These are phyloP conservation scores for Rhizophora apiculata DNA, from an alignment of 345 rosid species.

Conservation along the genomic window DNA sequence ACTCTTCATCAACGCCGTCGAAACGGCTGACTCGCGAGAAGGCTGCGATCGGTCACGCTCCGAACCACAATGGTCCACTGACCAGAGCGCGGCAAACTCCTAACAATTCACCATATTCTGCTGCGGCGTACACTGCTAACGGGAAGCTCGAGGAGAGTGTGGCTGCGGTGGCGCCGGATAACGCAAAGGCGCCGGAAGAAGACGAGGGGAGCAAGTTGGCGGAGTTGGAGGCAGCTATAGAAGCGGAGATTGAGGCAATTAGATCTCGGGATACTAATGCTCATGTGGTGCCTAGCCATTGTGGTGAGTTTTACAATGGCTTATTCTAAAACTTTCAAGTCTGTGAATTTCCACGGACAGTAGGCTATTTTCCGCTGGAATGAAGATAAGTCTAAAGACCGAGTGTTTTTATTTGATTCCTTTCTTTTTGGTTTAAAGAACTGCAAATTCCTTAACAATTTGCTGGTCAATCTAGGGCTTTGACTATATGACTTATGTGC, in stretches of 20 bases:
- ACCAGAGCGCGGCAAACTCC: slow-evolving; percentile 94
- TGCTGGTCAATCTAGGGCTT: too few relatives aligned
- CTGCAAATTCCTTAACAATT: too few relatives aligned
- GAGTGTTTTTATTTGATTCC: too few relatives aligned
- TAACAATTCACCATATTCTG: slow-evolving; percentile 26
- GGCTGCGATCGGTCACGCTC: slow-evolving; percentile 47
- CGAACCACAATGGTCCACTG: slow-evolving; percentile 83
- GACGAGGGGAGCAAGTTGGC: slow-evolving; percentile 59
- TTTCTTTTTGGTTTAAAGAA: too few relatives aligned
- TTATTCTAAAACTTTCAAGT: not conserved
- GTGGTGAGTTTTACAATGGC: slow-evolving; percentile 51
- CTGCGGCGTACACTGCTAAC: slow-evolving; percentile 19
- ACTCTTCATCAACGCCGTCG: slow-evolving; percentile 53
- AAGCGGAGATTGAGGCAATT: slow-evolving; percentile 73
- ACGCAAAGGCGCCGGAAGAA: slow-evolving; percentile 22
- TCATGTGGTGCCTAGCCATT: slow-evolving; percentile 87
- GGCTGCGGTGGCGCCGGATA: slow-evolving; percentile 16
- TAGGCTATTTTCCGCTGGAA: too few relatives aligned
- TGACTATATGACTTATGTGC: too few relatives aligned
- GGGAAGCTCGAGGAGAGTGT: slow-evolving; percentile 32
- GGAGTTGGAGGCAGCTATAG: slow-evolving; percentile 70
- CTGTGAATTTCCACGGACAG: not conserved
- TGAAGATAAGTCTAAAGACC: too few relatives aligned
- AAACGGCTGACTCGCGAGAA: slow-evolving; percentile 86
- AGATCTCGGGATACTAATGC: slow-evolving; percentile 70